These are phyloP conservation scores for Cladosporium sp. DNA, from an alignment of 2,329 filamentous ascomycete genomes.

Conservation along the genomic window DNA sequence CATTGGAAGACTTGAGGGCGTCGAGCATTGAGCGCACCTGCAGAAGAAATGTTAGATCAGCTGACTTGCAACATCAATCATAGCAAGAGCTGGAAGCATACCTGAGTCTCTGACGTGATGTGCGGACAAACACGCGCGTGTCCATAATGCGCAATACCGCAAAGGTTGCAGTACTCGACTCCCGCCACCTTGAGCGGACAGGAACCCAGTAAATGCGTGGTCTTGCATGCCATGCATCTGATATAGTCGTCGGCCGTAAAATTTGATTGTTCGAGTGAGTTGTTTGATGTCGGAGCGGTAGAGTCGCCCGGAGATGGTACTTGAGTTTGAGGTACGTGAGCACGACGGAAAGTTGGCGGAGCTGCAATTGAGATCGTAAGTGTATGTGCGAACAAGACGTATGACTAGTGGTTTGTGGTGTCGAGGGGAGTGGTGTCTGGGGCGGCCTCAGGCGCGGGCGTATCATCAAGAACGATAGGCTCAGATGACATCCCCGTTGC, in stretches of 20 bases:
- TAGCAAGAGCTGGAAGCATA: conserved; percentile 17
- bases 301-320: conserved; percentile 3
- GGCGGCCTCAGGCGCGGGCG: background rate
- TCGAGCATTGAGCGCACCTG: conserved; percentile 66
- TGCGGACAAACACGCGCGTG: conserved; percentile 60
- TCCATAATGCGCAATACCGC: conserved; percentile 63
- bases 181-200: conserved; percentile 63
- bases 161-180: conserved; percentile 63
- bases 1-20: conserved; percentile 59
- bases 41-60: background rate
- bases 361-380: conserved; percentile 18
- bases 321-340: conserved; percentile 21
- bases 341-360: conserved; percentile 26
- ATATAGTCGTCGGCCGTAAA: conserved; percentile 23
- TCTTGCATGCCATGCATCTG: conserved; percentile 56
- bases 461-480: background rate
- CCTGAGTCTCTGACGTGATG: conserved; percentile 58
- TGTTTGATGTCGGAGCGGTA: background rate
- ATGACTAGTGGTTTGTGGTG: background rate
- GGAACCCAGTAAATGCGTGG: conserved; percentile 56
- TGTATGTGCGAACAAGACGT: background rate
- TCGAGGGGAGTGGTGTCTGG: background rate
- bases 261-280: conserved; percentile 19
- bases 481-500: background rate
- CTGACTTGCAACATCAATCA: background rate